Evolutionary conservation across 73 alveolate species (phyloP).

Genomic region (Urostyla sp.): DNA sequence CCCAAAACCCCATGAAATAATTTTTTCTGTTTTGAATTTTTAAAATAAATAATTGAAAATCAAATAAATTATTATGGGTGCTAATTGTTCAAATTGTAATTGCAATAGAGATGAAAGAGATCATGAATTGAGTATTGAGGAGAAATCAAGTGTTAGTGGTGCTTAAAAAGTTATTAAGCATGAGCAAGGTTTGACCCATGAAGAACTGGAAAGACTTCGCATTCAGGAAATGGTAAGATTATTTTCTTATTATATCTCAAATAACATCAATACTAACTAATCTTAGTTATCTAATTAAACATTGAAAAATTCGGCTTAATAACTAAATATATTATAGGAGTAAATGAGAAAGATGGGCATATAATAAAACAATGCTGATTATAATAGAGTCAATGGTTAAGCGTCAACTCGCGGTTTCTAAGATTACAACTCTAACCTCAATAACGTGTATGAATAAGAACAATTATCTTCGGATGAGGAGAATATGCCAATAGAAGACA

Average conservation of each 20-base stretch:
- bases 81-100: conserved; percentile 54
- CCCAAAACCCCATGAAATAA: too few species aligned
- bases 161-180: background rate
- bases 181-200: background rate
- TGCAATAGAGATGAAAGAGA: conserved; percentile 63
- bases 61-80: conserved; percentile 55
- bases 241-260: background rate
- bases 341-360: background rate
- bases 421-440: background rate
- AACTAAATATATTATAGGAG: background rate
- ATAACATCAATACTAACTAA: too few species aligned
- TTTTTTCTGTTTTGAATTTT: too few species aligned
- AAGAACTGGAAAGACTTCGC: background rate
- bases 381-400: background rate
- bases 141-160: background rate
- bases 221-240: background rate
- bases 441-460: conserved; percentile 12
- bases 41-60: background rate
- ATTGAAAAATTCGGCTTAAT: background rate
- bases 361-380: background rate
- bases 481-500: conserved; percentile 47
- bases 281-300: too few species aligned
- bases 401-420: background rate
- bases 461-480: background rate
- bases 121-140: conserved; percentile 38